Conservation (phyloP, 2,329 filamentous ascomycete species). For the Claviceps sp. region DNA sequence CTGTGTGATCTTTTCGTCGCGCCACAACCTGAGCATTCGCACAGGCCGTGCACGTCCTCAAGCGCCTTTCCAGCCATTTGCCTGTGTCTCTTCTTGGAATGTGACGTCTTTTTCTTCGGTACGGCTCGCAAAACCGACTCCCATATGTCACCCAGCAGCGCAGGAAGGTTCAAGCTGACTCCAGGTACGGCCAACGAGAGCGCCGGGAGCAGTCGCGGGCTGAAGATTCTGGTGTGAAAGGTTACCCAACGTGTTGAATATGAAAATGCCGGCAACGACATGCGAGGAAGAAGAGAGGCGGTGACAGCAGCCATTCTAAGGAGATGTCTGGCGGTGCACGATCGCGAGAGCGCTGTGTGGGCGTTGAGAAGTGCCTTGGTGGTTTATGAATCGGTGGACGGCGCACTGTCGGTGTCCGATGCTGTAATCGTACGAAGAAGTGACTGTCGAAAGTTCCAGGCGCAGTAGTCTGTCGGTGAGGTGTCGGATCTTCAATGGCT, state of each 20-base stretch:
- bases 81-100: slow-evolving; percentile 85
- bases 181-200: slow-evolving; percentile 46
- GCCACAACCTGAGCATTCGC: slow-evolving; percentile 82
- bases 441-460: no score
- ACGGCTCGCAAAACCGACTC: slow-evolving; percentile 84
- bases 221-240: slow-evolving; percentile 31
- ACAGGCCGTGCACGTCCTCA: slow-evolving; percentile 77
- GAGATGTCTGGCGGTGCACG: neutral
- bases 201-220: slow-evolving; percentile 36
- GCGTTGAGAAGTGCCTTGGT: neutral
- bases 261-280: slow-evolving; percentile 29
- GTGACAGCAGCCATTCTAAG: slow-evolving; percentile 8
- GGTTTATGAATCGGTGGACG: no score
- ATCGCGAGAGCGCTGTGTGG: no score
- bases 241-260: slow-evolving; percentile 29
- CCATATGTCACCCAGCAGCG: slow-evolving; percentile 72
- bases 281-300: slow-evolving; percentile 41
- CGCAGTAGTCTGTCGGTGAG: no score
- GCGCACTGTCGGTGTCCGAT: neutral
- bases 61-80: slow-evolving; percentile 93
- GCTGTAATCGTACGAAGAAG: neutral
- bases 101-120: slow-evolving; percentile 97
- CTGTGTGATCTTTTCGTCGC: slow-evolving; percentile 78
- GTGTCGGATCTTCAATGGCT: neutral
- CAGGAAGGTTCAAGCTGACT: slow-evolving; percentile 41